These are phyloP conservation scores for Coemansia reversa DNA, from an alignment of 192 early-diverging fungal species.

Conservation along the genomic window DNA sequence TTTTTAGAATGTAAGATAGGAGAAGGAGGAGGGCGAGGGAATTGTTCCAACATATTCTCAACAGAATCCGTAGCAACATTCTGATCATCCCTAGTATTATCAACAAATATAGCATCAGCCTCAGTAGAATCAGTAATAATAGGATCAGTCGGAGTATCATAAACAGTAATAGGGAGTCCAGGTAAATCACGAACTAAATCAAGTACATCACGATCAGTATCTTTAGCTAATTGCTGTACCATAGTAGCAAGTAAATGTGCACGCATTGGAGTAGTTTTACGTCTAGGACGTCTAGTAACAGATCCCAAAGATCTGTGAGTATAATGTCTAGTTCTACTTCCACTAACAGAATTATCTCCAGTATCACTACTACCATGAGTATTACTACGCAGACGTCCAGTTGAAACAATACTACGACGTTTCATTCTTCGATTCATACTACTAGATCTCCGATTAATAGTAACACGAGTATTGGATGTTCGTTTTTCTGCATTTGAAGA, in stretches of 20 bases:
- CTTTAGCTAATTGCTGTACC: slow-evolving; percentile 43
- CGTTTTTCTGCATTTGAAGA: background rate
- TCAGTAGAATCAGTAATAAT: background rate
- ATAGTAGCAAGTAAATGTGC: slow-evolving; percentile 49
- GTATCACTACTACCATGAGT: slow-evolving; percentile 1
- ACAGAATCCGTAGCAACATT: background rate
- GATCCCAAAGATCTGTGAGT: slow-evolving; percentile 34
- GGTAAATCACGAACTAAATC: slow-evolving; percentile 44
- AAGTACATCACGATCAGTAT: slow-evolving; percentile 49
- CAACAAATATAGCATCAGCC: no score
- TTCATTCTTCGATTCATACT: background rate
- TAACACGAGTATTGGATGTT: background rate
- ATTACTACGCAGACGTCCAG: slow-evolving; percentile 7
- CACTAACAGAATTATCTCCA: background rate
- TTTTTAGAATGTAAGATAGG: slow-evolving; percentile 1
- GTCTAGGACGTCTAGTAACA: slow-evolving; percentile 16
- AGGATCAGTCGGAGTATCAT: background rate
- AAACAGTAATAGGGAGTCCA: slow-evolving; percentile 3
- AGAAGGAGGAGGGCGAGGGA: slow-evolving; percentile 14
- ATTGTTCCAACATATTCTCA: slow-evolving; percentile 4
- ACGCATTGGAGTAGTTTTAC: slow-evolving; percentile 54
- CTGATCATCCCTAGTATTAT: background rate
- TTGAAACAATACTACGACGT: background rate
- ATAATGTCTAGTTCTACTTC: background rate
- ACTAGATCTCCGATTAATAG: no score